Conservation (phyloP, 1,139 yeast genomes). For the Sugiyamaella neomexicana region DNA sequence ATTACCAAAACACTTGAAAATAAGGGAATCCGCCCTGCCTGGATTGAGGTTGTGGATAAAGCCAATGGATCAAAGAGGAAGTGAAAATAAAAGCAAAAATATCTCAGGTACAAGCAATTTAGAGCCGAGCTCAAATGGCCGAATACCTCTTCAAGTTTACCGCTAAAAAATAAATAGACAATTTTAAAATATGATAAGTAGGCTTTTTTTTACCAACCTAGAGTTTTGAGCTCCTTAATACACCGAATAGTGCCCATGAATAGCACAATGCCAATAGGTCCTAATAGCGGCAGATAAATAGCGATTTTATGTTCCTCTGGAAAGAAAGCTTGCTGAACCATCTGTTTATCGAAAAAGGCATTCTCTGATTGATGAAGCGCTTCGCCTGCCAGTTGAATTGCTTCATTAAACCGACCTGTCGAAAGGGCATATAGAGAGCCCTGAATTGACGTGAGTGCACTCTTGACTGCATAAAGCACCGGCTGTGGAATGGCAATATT, state of each 20-base stretch:
- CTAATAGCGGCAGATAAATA: conserved; percentile 83
- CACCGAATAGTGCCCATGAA: conserved; percentile 54
- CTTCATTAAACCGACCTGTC: conserved; percentile 45
- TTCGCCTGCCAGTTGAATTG: conserved; percentile 55
- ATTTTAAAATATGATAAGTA: not conserved
- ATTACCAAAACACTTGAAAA: conserved; percentile 59
- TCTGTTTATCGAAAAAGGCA: conserved; percentile 89
- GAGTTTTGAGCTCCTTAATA: conserved; percentile 40
- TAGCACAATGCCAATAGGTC: conserved; percentile 78
- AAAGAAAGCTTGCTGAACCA: conserved; percentile 92
- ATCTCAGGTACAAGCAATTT: too few relatives aligned
- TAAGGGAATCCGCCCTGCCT: conserved; percentile 64
- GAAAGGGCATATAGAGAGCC: conserved; percentile 40
- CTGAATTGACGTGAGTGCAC: conserved; percentile 44
- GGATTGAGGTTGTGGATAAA: conserved; percentile 68
- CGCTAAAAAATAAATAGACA: not conserved
- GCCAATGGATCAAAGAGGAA: conserved; percentile 30
- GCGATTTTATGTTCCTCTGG: conserved; percentile 96
- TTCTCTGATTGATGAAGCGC: conserved; percentile 61
- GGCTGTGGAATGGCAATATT: conserved; percentile 79
- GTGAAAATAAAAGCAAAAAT: not conserved
- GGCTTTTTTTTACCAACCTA: not conserved
- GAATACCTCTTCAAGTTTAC: too few relatives aligned
- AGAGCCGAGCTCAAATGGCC: not conserved
- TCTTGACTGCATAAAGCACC: conserved; percentile 52